Evolutionary conservation across 2,329 filamentous ascomycete genomes (phyloP).

Genomic region (Aspergillus puulaauensis): DNA sequence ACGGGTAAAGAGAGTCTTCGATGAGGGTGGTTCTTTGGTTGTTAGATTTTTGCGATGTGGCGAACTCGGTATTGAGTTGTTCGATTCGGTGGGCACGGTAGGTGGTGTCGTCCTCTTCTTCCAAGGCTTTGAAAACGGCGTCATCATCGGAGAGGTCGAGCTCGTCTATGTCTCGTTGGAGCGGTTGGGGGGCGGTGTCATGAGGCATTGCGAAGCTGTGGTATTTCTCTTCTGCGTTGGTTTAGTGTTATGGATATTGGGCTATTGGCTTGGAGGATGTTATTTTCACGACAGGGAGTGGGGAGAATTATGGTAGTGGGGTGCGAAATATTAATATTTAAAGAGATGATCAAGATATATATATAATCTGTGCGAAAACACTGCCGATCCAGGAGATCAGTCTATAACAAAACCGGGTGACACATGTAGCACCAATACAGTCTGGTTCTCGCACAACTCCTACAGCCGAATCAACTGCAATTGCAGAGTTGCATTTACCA

Average conservation of each 20-base stretch:
- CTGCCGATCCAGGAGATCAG: not conserved
- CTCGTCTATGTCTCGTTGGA: conserved; percentile 3
- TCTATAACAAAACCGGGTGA: not conserved
- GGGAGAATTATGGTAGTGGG: not conserved
- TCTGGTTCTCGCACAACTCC: not conserved
- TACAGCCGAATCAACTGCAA: not conserved
- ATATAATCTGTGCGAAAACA: not conserved
- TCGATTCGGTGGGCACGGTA: conserved; percentile 60
- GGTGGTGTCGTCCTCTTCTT: conserved; percentile 52
- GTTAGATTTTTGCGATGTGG: conserved; percentile 42
- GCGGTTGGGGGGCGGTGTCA: not conserved
- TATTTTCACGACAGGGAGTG: not conserved
- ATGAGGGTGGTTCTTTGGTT: conserved; percentile 20
- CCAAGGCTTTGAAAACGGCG: conserved; percentile 59
- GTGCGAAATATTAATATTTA: not conserved
- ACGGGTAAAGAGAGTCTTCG: conserved; percentile 34
- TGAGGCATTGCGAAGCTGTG: not conserved
- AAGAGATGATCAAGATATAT: not conserved
- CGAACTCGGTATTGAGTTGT: conserved; percentile 59
- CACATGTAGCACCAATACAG: not conserved
- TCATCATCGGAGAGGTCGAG: conserved; percentile 43
- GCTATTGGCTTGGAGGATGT: too few relatives aligned
- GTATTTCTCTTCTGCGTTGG: not conserved
- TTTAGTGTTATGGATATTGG: not conserved
- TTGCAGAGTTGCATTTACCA: not conserved